These are phyloP conservation scores for Aspergillus sp. DNA, from an alignment of 2,329 filamentous ascomycete genomes.

Conservation along the genomic window DNA sequence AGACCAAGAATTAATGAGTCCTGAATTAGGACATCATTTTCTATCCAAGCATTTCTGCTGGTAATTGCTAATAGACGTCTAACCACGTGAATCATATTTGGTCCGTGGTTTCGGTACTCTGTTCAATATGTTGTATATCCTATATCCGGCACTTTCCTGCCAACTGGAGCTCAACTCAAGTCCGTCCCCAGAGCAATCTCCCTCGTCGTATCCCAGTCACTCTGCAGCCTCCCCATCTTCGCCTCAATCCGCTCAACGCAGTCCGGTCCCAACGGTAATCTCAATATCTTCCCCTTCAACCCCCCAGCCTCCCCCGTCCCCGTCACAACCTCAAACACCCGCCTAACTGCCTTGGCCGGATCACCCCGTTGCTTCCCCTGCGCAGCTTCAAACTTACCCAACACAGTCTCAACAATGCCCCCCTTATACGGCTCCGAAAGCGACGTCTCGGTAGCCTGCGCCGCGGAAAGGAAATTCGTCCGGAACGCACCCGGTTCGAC, in stretches of 20 bases:
- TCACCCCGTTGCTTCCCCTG: conserved; percentile 19
- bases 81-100: too few relatives aligned
- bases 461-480: conserved; percentile 40
- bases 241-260: conserved; percentile 25
- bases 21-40: too few relatives aligned
- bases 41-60: too few relatives aligned
- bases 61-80: too few relatives aligned
- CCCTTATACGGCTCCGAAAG: conserved; percentile 31
- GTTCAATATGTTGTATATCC: neutral
- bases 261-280: conserved; percentile 42
- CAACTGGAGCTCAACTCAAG: neutral
- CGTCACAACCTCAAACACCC: conserved; percentile 40
- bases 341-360: conserved; percentile 27
- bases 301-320: conserved; percentile 32
- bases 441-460: conserved; percentile 28
- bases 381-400: conserved; percentile 21
- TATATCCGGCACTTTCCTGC: too few relatives aligned
- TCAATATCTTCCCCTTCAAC: conserved; percentile 33
- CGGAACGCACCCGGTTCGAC: conserved; percentile 47
- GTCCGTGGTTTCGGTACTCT: too few relatives aligned
- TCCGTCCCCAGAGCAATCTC: conserved; percentile 12
- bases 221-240: conserved; percentile 12
- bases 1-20: neutral
- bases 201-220: conserved; percentile 6
- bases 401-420: conserved; percentile 22